A percentile compares a stretch with the other conserved stretches of the same genome.
Conservation (phyloP, 2,329 filamentous ascomycete species). For the Trichoderma sp. region DNA sequence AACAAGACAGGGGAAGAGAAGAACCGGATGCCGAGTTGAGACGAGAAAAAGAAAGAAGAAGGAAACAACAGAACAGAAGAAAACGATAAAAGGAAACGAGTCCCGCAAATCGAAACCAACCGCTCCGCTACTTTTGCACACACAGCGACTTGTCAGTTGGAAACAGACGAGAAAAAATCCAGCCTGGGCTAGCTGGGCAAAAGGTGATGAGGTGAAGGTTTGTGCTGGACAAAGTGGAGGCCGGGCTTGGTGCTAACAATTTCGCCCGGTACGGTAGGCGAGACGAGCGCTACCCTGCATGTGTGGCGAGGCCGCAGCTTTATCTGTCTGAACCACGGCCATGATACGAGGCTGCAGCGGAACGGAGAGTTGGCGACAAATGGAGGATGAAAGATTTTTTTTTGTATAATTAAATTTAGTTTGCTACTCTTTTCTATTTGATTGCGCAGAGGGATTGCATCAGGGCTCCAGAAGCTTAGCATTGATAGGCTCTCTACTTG, state of each 20-base stretch:
- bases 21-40: slow-evolving; percentile 21
- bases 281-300: slow-evolving; percentile 24
- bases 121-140: slow-evolving; percentile 30
- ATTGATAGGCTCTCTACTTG: too few relatives aligned
- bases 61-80: slow-evolving; percentile 33
- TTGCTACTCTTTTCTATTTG: too few relatives aligned
- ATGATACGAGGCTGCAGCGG: not conserved
- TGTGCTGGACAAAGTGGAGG: slow-evolving; percentile 28
- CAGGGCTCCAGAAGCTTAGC: too few relatives aligned
- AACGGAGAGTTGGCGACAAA: not conserved
- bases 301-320: slow-evolving; percentile 23
- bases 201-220: slow-evolving; percentile 27
- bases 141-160: slow-evolving; percentile 29
- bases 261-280: not conserved
- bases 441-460: too few relatives aligned
- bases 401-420: too few relatives aligned
- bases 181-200: slow-evolving; percentile 9
- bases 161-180: slow-evolving; percentile 21
- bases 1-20: slow-evolving; percentile 27
- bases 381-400: too few relatives aligned
- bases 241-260: not conserved
- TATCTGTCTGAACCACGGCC: slow-evolving; percentile 6
- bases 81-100: slow-evolving; percentile 35
- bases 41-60: slow-evolving; percentile 31
- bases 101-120: slow-evolving; percentile 35